Base-by-base conservation (phyloP, 345 rosid genomes). In the Pseudoturritis turrita region DNA sequence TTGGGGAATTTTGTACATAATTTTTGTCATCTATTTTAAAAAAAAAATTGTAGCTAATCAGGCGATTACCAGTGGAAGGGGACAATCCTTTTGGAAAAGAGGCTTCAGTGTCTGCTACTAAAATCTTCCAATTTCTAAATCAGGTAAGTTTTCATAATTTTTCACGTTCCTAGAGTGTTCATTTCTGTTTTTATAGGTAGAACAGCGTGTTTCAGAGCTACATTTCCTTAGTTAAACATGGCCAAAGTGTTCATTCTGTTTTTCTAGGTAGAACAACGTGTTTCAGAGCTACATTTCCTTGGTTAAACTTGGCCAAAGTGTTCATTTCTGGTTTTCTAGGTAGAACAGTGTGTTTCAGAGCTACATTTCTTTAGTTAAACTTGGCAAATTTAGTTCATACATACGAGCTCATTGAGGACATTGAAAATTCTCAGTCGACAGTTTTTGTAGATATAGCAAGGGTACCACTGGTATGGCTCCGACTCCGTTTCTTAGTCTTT, bases 11-110 rank as follows among this genome's bases (percentile, higher is more conserved):
- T 41, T 23, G 4, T 37, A 3, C 29, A 10, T 23, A 21, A 3
- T 11, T 9, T 25, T 17, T 65, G 41, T 26, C 33, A 23, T 36
- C 22, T 22, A 2, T 70, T 47, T 52, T 71, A n/a, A n/a, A n/a
- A n/a, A n/a, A n/a, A n/a, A 1, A 41, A 23, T 23, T 71, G 53
- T 83, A 92, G 98, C 81, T 95, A 80, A 83, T 87, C 59, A 86
- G 95, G 85, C 87, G 82, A 64, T 75, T 95, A 79, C 98, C 94
- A 80, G 96, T 81, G 54, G 91, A 83, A 71, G 77, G 80, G 14
- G 98, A 91, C 52, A 95, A 95, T 81, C 99, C 99, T 62, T 95
- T 95, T 71, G 99, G 90, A 40, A 90, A 86, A 49, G 92, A 88
- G 68, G 82, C 78, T 80, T 78, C 89, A n/a, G 81, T 89, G 21